A percentile compares a stretch with the other conserved stretches of the same genome.
Conservation (phyloP, 2,329 filamentous ascomycete genomes). For the Metarhizium album region DNA sequence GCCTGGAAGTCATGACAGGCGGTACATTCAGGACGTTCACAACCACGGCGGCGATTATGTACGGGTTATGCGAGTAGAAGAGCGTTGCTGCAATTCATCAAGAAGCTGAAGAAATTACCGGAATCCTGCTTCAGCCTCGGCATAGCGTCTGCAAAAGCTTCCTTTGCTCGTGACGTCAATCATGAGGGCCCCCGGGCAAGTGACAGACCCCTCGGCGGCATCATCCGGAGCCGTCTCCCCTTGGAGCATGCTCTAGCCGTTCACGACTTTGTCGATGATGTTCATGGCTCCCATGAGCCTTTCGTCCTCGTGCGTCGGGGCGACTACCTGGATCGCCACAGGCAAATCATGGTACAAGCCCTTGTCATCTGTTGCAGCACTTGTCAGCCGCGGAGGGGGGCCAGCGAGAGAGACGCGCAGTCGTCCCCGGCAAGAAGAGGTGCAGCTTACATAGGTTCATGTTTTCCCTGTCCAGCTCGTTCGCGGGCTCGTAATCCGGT, state of each 20-base stretch:
- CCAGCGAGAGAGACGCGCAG: too few relatives aligned
- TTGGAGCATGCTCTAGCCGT: background rate
- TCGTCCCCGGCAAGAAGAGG: background rate
- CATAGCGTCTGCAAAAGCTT: too few relatives aligned
- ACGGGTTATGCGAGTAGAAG: too few relatives aligned
- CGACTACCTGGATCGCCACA: conserved; percentile 11
- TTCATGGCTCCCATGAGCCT: conserved; percentile 10
- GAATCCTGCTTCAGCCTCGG: too few relatives aligned
- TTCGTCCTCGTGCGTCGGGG: conserved; percentile 10
- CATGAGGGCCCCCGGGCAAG: background rate
- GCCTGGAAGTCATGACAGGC: too few relatives aligned
- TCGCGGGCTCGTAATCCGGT: conserved; percentile 6
- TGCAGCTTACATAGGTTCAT: conserved; percentile 9
- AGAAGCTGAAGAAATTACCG: too few relatives aligned
- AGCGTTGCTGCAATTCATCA: too few relatives aligned
- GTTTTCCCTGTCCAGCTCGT: conserved; percentile 10
- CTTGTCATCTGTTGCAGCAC: conserved; percentile 6
- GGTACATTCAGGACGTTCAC: too few relatives aligned
- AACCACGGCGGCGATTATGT: too few relatives aligned
- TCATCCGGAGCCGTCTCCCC: background rate
- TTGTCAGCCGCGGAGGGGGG: background rate
- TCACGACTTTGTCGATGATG: conserved; percentile 7
- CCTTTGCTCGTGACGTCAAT: too few relatives aligned
- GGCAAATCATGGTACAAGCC: conserved; percentile 10
- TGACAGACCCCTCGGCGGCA: background rate